Evolutionary conservation across 805 yeast genomes (phyloP).

Genomic region (Yamadazyma phyllophila): DNA sequence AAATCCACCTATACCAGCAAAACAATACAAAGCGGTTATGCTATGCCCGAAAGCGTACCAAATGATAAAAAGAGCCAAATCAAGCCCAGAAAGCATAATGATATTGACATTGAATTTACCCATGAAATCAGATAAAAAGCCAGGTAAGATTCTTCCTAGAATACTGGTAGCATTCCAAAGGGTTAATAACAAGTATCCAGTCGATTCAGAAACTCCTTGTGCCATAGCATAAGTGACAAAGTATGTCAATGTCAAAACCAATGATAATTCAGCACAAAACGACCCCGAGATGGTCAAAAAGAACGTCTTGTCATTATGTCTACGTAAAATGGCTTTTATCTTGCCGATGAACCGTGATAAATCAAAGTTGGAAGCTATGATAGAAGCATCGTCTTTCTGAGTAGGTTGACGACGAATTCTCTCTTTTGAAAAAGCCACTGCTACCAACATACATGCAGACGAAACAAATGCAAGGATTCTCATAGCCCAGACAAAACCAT

Average conservation of each 20-base stretch:
- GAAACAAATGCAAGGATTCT: slow-evolving; percentile 42
- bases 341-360: background rate
- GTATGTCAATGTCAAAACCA: slow-evolving; percentile 52
- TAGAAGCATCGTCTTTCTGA: background rate
- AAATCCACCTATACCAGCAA: slow-evolving; percentile 34
- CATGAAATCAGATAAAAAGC: slow-evolving; percentile 48
- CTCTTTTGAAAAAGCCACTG: slow-evolving; percentile 26
- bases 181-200: slow-evolving; percentile 45
- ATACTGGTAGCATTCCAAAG: slow-evolving; percentile 47
- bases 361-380: background rate
- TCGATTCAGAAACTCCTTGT: slow-evolving; percentile 44
- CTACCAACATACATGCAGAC: slow-evolving; percentile 23
- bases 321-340: background rate
- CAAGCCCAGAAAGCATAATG: slow-evolving; percentile 26
- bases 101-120: slow-evolving; percentile 54
- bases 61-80: slow-evolving; percentile 25
- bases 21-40: slow-evolving; percentile 26
- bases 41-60: slow-evolving; percentile 35
- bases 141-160: slow-evolving; percentile 55
- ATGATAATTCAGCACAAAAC: slow-evolving; percentile 49
- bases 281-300: slow-evolving; percentile 28
- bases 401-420: slow-evolving; percentile 18
- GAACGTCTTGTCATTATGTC: slow-evolving; percentile 19
- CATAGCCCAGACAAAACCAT: slow-evolving; percentile 61
- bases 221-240: slow-evolving; percentile 56